Evolutionary conservation across 495 filamentous ascomycete genomes (phyloP), one percentile per base, ranked within the genome.

Genomic region (Penicillium parvum): DNA sequence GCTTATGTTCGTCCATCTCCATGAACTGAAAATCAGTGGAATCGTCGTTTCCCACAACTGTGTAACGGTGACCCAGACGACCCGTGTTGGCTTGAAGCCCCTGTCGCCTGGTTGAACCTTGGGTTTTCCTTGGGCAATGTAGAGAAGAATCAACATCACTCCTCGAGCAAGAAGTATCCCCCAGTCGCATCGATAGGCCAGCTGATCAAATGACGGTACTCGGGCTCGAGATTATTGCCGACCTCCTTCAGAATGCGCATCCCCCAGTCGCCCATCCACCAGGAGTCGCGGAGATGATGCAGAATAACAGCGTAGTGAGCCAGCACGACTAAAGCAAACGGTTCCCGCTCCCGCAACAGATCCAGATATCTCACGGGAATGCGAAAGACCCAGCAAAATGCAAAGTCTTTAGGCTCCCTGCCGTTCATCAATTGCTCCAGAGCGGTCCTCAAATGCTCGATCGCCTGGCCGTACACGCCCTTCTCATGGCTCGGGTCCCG

Each of bases 291-390:
- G 20, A 77, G 37, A 37, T 68, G 64, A 42, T 77, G 66, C 30
- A 79, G 47, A 9, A 75, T 57, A 11, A 77, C 66, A 5, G 68
- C 65, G 50, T 71, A 79, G 47, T 77, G 71, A 2, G 74, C 73
- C 2, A 79, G 61, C 8, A 78, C 58, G 7, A 75, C 61, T 25
- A 79, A 41, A 4, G 83, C 77, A 28, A 81, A 73, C 0, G 80
- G 77, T 25, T 71, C 61, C 7, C 64, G 65, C 27, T 71, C 54
- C 7, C 65, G 63, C 4, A 79, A 69, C 16, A 79, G 60, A 0
- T 71, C 65, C 10, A 78, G 49, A 51, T 79, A 84, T 8, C 61
- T 55, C 2, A 66, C 48, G 0, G 75, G 73, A 4, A 81, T 58
- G 8, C 72, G 72, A 11, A 75, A 66, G 6, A 65, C 65, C 76